Percentiles rank a stretch among this genome's conserved stretches.
phyloP scores from a whole-genome alignment of 495 filamentous ascomycete species.

The Penicillium goetzii region DNA sequence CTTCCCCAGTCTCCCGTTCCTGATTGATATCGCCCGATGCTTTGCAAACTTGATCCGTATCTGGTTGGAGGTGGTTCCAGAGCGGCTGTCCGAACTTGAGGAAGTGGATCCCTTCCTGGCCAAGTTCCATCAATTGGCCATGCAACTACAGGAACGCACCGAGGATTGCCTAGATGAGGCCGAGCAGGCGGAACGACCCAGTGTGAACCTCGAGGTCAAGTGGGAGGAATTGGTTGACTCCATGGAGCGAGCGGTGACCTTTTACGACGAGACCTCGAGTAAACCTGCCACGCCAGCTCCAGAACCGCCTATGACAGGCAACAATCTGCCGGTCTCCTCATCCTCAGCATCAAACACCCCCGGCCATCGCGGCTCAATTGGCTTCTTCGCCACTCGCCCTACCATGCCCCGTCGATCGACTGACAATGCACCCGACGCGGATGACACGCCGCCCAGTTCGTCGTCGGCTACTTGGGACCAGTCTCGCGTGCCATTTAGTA shows the following conservation, averaged over 20 bases:
- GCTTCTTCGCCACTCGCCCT: slow-evolving; percentile 47
- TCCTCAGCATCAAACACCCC: slow-evolving; percentile 11
- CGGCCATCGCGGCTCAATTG: slow-evolving; percentile 50
- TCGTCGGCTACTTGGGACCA: slow-evolving; percentile 58
- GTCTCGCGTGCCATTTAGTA: slow-evolving; percentile 45
- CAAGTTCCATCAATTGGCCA: slow-evolving; percentile 77
- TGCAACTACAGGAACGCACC: slow-evolving; percentile 71
- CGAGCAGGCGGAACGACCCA: slow-evolving; percentile 71
- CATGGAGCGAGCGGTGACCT: slow-evolving; percentile 57
- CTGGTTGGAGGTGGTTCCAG: slow-evolving; percentile 71
- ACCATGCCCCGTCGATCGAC: slow-evolving; percentile 49
- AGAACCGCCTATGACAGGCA: slow-evolving; percentile 33
- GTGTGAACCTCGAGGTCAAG: slow-evolving; percentile 59
- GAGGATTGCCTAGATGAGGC: slow-evolving; percentile 70
- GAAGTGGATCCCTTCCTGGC: slow-evolving; percentile 44
- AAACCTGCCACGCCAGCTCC: slow-evolving; percentile 47
- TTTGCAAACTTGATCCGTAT: slow-evolving; percentile 87
- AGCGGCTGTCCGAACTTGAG: slow-evolving; percentile 38
- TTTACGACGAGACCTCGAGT: slow-evolving; percentile 45
- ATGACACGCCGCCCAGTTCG: slow-evolving; percentile 56
- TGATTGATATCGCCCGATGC: slow-evolving; percentile 87
- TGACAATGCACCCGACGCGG: slow-evolving; percentile 44
- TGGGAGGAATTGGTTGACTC: slow-evolving; percentile 79
- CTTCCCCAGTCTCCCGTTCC: slow-evolving; percentile 90
- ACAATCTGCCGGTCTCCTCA: slow-evolving; percentile 28